Evolutionary conservation across 1,284 basidiomycete species (phyloP), one percentile per base, ranked within the genome.

Genomic region (Lentinula novae-zelandiae): DNA sequence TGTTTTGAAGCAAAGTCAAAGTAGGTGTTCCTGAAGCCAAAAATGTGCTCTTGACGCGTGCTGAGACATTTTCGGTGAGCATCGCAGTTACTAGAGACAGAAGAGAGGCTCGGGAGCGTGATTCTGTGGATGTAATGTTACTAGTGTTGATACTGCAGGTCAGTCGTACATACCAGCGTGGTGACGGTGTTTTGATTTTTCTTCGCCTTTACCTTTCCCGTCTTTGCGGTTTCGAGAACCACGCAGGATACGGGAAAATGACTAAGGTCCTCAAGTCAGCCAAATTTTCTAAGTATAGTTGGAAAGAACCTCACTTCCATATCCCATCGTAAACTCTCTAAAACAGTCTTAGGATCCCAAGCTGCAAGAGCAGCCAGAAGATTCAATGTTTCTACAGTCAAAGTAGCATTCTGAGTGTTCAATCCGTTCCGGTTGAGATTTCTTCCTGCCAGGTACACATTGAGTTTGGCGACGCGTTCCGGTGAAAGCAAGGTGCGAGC

Each of bases 271-370:
- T 38, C 52, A 60, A 64, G 51, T 15, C 22, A 31, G 49, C 40
- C 31, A 33, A n/a, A 62, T 48, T 27, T 48, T 27, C 53, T 53
- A 9, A 27, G 9, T 4, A 33, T n/a, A 17, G 13, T 38, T 20
- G n/a, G 15, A 58, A 10, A 57, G 6, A 48, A 57, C 67, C 63
- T 5, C 61, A 87, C 90, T 78, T 92, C 93, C 38, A 80, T 76
- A 58, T 90, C 89, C 91, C 92, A 93, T 5, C 83, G 79, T 69
- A 92, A 89, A 0, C 75, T 74, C 57, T 92, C 90, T 33, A 86
- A 71, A 0, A 90, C 74, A 0, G 74, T 66, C 65, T 82, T 86
- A 54, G 81, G 78, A 62, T 92, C 89, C 31, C 78, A 73, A 7
- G 89, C 87, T 36, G 85, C 80, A 2, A 80, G 84, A 67, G 88